phyloP scores from a whole-genome alignment of 768 basidiomycete genomes.

The Leccinum broughii region DNA sequence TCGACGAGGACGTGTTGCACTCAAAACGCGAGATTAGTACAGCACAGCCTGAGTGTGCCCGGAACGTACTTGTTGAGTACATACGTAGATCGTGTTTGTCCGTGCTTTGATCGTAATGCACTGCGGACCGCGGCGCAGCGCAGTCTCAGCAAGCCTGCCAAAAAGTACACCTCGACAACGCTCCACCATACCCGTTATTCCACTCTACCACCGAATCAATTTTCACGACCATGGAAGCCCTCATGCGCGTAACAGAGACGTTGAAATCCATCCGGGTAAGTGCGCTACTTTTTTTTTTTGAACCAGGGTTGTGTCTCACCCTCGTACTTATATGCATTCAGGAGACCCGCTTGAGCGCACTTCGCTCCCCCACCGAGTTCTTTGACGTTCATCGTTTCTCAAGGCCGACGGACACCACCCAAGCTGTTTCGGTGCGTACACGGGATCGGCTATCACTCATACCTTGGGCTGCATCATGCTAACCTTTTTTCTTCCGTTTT shows the following conservation, averaged over 20 bases:
- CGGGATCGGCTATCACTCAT: not conserved
- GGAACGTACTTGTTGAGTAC: not conserved
- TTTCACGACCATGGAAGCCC: conserved; percentile 53
- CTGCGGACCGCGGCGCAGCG: not conserved
- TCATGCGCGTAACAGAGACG: conserved; percentile 65
- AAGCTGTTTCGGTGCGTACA: conserved; percentile 66
- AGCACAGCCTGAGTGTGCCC: no score
- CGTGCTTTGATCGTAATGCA: not conserved
- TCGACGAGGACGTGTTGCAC: not conserved
- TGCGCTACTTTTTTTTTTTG: conserved; percentile 9
- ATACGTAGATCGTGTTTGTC: not conserved
- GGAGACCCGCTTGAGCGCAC: conserved; percentile 78
- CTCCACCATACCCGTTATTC: not conserved
- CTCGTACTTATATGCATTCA: conserved; percentile 28
- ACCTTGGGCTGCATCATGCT: not conserved
- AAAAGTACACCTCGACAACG: not conserved
- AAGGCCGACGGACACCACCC: conserved; percentile 78
- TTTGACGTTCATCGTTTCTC: conserved; percentile 84
- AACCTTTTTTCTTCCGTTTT: not conserved
- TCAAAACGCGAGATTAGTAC: no score
- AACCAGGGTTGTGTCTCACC: not conserved
- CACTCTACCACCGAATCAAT: not conserved
- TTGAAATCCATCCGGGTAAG: conserved; percentile 70
- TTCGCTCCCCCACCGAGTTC: conserved; percentile 75
- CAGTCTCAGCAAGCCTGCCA: not conserved